A percentile compares a stretch with the other conserved stretches of the same genome.
These are phyloP conservation scores for Cystobasidium tubakii DNA, from an alignment of 768 basidiomycete genomes.

Conservation along the genomic window DNA sequence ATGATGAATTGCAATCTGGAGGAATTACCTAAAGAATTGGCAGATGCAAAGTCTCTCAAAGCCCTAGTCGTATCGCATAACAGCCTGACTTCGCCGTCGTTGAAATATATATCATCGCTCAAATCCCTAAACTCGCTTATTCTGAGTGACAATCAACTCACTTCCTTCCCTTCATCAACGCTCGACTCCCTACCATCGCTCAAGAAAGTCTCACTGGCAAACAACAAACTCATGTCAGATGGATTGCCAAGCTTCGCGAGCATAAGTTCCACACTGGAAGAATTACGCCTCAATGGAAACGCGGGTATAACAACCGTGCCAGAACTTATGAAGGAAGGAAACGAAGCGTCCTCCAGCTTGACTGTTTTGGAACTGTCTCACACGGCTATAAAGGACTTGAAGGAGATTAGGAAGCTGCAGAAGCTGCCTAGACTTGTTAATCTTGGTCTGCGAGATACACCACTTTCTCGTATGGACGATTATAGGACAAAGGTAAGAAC, in stretches of 20 bases:
- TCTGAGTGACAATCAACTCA: constrained; percentile 27
- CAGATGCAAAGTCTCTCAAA: constrained; percentile 12
- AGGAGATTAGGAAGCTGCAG: constrained; percentile 39
- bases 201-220: constrained; percentile 44
- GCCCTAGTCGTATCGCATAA: constrained; percentile 32
- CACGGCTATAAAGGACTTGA: constrained; percentile 41
- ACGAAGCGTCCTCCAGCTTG: constrained; percentile 36
- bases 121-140: constrained; percentile 26
- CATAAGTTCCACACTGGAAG: constrained; percentile 38
- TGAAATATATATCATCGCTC: constrained; percentile 13
- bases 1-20: constrained; percentile 11
- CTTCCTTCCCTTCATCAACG: constrained; percentile 18
- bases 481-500: constrained; percentile 36
- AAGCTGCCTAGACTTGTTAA: constrained; percentile 38
- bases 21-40: constrained; percentile 26
- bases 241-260: constrained; percentile 40
- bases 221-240: constrained; percentile 40
- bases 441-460: constrained; percentile 42
- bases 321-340: constrained; percentile 15
- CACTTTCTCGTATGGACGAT: constrained; percentile 39
- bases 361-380: neutral
- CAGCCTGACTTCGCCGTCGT: constrained; percentile 11
- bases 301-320: constrained; percentile 37
- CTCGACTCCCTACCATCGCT: constrained; percentile 36
- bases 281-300: constrained; percentile 42